phyloP scores from a whole-genome alignment of 148 eudicot species.

The Rhododendron kiyosumense region DNA sequence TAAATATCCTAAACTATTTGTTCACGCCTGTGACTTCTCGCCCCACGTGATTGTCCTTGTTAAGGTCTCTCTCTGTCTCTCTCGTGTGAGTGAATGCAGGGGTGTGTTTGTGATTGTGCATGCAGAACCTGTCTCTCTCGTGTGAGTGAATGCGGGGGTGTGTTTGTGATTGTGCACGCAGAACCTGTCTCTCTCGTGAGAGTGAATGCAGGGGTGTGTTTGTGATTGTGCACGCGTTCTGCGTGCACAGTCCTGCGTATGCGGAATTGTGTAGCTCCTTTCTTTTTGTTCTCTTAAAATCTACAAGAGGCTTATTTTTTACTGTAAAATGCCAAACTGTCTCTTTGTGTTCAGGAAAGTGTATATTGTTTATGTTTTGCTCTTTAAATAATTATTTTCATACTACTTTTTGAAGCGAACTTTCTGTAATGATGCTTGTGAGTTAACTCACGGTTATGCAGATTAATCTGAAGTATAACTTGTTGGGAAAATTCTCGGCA shows the following conservation, averaged over 20 bases:
- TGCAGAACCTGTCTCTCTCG: too few species aligned
- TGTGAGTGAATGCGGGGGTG: not conserved
- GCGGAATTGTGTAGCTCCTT: not conserved
- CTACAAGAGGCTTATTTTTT: not conserved
- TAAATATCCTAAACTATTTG: too few species aligned
- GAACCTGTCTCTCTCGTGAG: not conserved
- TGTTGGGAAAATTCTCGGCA: too few species aligned
- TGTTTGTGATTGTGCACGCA: not conserved
- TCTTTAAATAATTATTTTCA: not conserved
- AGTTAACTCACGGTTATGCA: not conserved
- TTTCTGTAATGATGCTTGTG: not conserved
- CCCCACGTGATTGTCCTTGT: constrained; percentile 34
- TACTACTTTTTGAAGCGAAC: not conserved
- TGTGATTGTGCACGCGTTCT: not conserved
- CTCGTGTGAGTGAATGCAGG: not conserved
- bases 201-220: not conserved
- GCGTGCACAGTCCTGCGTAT: too few species aligned
- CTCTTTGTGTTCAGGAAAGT: not conserved
- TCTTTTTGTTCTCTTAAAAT: not conserved
- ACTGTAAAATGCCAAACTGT: not conserved
- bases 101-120: not conserved
- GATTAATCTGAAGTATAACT: not conserved
- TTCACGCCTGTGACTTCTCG: too few species aligned
- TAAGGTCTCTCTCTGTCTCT: constrained; percentile 24
- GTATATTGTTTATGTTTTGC: not conserved